Evolutionary conservation across 1,284 basidiomycete genomes (phyloP), one percentile per base, ranked within the genome.

Genomic region (Schizophyllum amplum): DNA sequence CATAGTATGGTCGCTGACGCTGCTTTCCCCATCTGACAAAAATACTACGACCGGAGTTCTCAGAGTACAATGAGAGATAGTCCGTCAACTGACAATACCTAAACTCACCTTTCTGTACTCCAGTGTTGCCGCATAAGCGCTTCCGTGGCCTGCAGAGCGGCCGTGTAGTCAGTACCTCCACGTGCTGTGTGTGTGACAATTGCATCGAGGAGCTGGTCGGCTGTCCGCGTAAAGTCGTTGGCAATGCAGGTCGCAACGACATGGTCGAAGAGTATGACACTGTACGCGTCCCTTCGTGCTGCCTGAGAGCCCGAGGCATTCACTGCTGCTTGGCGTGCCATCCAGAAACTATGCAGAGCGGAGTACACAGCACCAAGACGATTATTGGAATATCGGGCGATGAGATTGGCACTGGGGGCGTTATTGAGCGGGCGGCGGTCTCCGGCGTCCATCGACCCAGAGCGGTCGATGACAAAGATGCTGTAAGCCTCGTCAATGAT

Each of bases 31-130:
- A 57, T 83, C 83, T 0, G 83, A 85, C 15, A 86, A 70, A 66
- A 85, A 85, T 26, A 86, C 75, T 20, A 85, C 68, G n/a, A 86
- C 75, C 0, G 83, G 84, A 0, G 70, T 65, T 56, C 83, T 84
- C 55, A 13, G 20, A 7, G 2, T 22, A 6, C 22, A 33, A 20
- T 47, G 21, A 54, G 24, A 15, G 26, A 23, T 17, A 54, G 33
- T 20, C 9, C 47, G 21, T n/a, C 22, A 6, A 20, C 5, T 9
- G 6, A 13, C 4, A 33, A 4, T 4, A 23, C 4, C 5, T 17
- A 13, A 33, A 48, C 61, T 54, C 55, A 80, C 82, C 83, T 72
- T 59, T 84, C 82, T 1, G 74, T 75, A 56, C 75, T 81, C 83
- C 84, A 85, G 57, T 74, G 64, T 24, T 60, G 62, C 56, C 74